Evolutionary conservation across 805 yeast species (phyloP).

Genomic region (Zygosaccharomyces kombuchaensis): DNA sequence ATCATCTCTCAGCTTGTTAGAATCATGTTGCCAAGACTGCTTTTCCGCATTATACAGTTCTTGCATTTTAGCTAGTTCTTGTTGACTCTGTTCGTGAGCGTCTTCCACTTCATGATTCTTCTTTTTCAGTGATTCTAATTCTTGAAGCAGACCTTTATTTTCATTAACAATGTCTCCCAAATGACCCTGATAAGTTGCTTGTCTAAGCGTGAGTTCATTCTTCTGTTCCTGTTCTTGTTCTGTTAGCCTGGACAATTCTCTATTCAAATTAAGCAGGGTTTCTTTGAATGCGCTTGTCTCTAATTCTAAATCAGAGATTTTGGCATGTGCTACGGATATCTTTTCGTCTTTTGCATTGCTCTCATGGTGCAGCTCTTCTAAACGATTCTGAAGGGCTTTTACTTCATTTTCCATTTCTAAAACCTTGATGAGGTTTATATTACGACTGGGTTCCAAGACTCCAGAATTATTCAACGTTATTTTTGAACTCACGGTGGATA

Average conservation of each 20-base stretch:
- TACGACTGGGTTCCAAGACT: constrained; percentile 5
- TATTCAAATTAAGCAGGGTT: constrained; percentile 25
- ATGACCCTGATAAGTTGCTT: constrained; percentile 26
- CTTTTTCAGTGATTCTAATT: constrained; percentile 12
- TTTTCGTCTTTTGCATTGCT: background rate
- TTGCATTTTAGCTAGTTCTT: background rate
- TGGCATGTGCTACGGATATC: constrained; percentile 5
- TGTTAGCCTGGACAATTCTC: constrained; percentile 28
- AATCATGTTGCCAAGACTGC: background rate
- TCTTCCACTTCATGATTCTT: constrained; percentile 44
- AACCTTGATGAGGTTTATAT: constrained; percentile 1
- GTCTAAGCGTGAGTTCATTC: constrained; percentile 17
- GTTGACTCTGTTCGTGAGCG: constrained; percentile 47
- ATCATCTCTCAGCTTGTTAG: background rate
- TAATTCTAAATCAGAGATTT: constrained; percentile 20
- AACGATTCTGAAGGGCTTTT: constrained; percentile 6
- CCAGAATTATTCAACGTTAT: constrained; percentile 9
- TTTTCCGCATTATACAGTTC: background rate
- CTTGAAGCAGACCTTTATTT: constrained; percentile 15
- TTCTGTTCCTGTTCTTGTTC: constrained; percentile 15
- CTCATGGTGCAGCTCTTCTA: constrained; percentile 5
- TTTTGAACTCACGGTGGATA: constrained; percentile 15
- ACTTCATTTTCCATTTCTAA: constrained; percentile 12
- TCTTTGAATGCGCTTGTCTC: constrained; percentile 32
- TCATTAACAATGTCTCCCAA: constrained; percentile 9